Evolutionary conservation across 257 asterid species (phyloP).

Genomic region (Vinca minor): DNA sequence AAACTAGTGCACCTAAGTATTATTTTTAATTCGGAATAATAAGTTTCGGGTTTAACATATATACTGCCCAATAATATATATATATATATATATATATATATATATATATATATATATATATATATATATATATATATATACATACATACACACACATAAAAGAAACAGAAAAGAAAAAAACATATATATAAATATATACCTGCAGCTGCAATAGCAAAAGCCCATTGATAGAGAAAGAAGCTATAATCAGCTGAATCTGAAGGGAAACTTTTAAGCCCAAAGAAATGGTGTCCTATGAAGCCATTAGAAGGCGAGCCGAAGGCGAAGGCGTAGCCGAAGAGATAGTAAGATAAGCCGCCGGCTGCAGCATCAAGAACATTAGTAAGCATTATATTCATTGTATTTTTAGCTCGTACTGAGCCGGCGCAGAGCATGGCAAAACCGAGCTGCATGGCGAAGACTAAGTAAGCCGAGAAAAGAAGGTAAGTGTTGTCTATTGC

Average conservation of each 20-base stretch:
- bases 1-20: too few relatives aligned
- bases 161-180: too few relatives aligned
- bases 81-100: too few relatives aligned
- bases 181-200: constrained; percentile 37
- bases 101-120: too few relatives aligned
- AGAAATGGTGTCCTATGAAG: constrained; percentile 52
- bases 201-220: constrained; percentile 74
- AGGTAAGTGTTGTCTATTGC: constrained; percentile 60
- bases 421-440: constrained; percentile 78
- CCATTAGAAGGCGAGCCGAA: constrained; percentile 56
- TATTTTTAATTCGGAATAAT: too few relatives aligned
- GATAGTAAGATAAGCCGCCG: constrained; percentile 62
- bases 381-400: constrained; percentile 67
- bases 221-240: constrained; percentile 62
- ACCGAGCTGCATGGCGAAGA: constrained; percentile 66
- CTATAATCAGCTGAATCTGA: constrained; percentile 40
- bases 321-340: constrained; percentile 63
- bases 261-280: constrained; percentile 49
- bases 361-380: constrained; percentile 73
- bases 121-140: too few relatives aligned
- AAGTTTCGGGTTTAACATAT: too few relatives aligned
- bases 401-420: too few relatives aligned
- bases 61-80: too few relatives aligned
- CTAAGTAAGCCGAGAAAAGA: constrained; percentile 57
- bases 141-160: too few relatives aligned